Percentiles rank a stretch among this genome's conserved stretches.
Conservation (phyloP, 2,329 filamentous ascomycete genomes). For the Neopestalotiopsis rosae region DNA sequence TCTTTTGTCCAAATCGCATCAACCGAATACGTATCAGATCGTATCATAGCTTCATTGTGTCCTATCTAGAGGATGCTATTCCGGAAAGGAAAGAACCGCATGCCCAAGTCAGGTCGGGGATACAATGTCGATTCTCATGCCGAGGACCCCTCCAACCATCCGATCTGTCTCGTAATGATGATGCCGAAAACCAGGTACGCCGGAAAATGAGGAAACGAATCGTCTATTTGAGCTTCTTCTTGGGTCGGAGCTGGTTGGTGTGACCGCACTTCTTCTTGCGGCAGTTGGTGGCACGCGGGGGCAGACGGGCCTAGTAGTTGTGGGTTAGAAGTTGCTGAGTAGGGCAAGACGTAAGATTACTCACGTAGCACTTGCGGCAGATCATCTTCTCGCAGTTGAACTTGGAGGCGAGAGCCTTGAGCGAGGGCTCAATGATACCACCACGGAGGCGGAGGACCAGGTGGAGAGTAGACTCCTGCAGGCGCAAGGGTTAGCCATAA, state of each 20-base stretch:
- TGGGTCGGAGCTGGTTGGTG: slow-evolving; percentile 99
- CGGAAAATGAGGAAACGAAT: slow-evolving; percentile 43
- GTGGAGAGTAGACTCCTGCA: slow-evolving; percentile 95
- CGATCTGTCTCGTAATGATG: slow-evolving; percentile 33
- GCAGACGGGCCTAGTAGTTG: slow-evolving; percentile 72
- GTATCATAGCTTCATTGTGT: slow-evolving; percentile 24
- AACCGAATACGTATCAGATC: slow-evolving; percentile 12
- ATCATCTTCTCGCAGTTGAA: slow-evolving; percentile 96
- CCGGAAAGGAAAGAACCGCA: slow-evolving; percentile 38
- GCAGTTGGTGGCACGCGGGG: slow-evolving; percentile 99
- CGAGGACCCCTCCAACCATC: slow-evolving; percentile 15
- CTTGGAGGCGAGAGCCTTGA: slow-evolving; percentile 98
- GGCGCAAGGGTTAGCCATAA: slow-evolving; percentile 19
- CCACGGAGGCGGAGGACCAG: slow-evolving; percentile 98
- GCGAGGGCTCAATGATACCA: slow-evolving; percentile 98
- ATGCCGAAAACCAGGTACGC: slow-evolving; percentile 43
- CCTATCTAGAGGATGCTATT: slow-evolving; percentile 20
- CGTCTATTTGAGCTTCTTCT: slow-evolving; percentile 99
- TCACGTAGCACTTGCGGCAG: slow-evolving; percentile 99
- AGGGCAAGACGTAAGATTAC: slow-evolving; percentile 40
- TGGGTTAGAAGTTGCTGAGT: slow-evolving; percentile 27
- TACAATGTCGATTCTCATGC: slow-evolving; percentile 12
- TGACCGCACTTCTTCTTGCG: slow-evolving; percentile 99
- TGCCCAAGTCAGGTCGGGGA: slow-evolving; percentile 43
- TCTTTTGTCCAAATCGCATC: background rate